These are phyloP conservation scores for Tuber indicum DNA, from an alignment of 495 filamentous ascomycete species.

Conservation along the genomic window DNA sequence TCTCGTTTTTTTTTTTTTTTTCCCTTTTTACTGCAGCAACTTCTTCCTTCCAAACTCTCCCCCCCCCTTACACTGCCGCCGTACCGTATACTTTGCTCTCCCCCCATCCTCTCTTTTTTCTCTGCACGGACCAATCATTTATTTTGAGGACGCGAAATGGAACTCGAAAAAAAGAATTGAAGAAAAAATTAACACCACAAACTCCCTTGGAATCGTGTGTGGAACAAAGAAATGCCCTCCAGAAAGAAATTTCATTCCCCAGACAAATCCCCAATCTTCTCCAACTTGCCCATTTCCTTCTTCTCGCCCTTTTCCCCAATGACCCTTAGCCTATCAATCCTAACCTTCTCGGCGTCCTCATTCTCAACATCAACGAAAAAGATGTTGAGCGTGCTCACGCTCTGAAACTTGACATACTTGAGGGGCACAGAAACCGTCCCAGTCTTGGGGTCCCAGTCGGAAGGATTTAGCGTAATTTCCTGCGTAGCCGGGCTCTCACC, in stretches of 20 bases:
- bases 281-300: conserved; percentile 83
- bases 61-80: too few relatives aligned
- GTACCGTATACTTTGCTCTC: not conserved
- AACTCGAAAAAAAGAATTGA: not conserved
- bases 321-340: conserved; percentile 75
- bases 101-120: not conserved
- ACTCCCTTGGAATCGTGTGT: conserved; percentile 6
- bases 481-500: conserved; percentile 77
- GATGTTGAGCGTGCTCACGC: conserved; percentile 71
- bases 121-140: not conserved
- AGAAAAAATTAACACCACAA: not conserved
- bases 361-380: conserved; percentile 88
- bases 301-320: conserved; percentile 93
- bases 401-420: conserved; percentile 97
- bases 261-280: conserved; percentile 56
- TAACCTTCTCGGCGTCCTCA: conserved; percentile 67
- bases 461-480: conserved; percentile 59
- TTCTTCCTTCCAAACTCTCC: not conserved
- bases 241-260: conserved; percentile 17
- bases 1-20: not conserved
- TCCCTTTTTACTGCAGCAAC: not conserved
- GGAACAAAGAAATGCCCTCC: not conserved
- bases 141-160: not conserved
- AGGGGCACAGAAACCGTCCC: conserved; percentile 76
- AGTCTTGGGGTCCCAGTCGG: conserved; percentile 78